Percentiles rank a stretch among this genome's conserved stretches.
These are phyloP conservation scores for Orbilia ellipsospora DNA, from an alignment of 2,329 filamentous ascomycete genomes.

Conservation along the genomic window DNA sequence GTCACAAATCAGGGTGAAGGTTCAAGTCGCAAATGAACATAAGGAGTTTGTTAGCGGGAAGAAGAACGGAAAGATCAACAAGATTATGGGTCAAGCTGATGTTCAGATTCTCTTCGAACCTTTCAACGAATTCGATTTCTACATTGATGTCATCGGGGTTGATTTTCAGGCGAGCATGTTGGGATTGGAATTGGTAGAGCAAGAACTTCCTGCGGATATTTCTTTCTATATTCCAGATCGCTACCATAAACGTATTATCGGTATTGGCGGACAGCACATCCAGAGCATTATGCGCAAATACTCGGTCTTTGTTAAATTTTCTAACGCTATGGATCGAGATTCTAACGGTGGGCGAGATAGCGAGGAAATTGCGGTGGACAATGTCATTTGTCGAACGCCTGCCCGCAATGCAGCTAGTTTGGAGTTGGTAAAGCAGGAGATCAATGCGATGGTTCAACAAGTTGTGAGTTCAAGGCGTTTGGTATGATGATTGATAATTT, in stretches of 20 bases:
- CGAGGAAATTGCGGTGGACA: conserved; percentile 97
- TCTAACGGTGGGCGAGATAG: conserved; percentile 76
- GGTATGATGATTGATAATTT: not conserved
- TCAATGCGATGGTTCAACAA: conserved; percentile 99
- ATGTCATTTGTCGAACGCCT: conserved; percentile 97
- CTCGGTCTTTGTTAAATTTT: conserved; percentile 99
- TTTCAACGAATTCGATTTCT: conserved; percentile 99
- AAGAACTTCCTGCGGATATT: conserved; percentile 99
- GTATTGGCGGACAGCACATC: conserved; percentile 97
- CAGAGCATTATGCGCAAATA: conserved; percentile 99
- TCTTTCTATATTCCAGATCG: conserved; percentile 99
- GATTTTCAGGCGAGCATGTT: conserved; percentile 95
- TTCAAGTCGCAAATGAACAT: conserved; percentile 98
- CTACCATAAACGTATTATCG: conserved; percentile 99
- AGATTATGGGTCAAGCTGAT: conserved; percentile 99
- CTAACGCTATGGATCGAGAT: conserved; percentile 97
- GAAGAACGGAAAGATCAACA: conserved; percentile 99
- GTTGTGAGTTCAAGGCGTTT: conserved; percentile 69
- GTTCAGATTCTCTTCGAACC: conserved; percentile 99
- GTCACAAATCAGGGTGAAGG: conserved; percentile 96
- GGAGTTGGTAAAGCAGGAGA: conserved; percentile 97
- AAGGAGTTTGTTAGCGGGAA: conserved; percentile 99
- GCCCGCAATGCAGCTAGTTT: conserved; percentile 96
- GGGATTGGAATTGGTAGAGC: conserved; percentile 90
- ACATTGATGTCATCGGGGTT: conserved; percentile 94